These are phyloP conservation scores for Pleurotus giganteus DNA, from an alignment of 768 basidiomycete species.

Conservation along the genomic window DNA sequence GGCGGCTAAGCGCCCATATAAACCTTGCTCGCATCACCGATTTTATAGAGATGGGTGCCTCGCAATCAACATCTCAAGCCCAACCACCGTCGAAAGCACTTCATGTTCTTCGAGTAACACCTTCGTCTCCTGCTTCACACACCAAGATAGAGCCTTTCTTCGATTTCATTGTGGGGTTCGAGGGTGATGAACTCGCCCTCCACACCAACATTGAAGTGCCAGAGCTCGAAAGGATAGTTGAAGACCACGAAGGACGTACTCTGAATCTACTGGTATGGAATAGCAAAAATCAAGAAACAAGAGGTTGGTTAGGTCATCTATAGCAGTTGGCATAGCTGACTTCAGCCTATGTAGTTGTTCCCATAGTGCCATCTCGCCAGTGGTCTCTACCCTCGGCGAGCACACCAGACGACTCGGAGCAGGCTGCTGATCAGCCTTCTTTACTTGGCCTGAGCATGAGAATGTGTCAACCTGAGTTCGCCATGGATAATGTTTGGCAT, in stretches of 20 bases:
- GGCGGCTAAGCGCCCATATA: not conserved
- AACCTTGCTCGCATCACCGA: not conserved
- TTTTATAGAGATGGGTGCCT: slow-evolving; percentile 57
- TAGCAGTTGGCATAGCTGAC: slow-evolving; percentile 1
- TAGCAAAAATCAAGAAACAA: slow-evolving; percentile 68
- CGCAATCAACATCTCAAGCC: slow-evolving; percentile 56
- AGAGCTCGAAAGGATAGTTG: slow-evolving; percentile 78
- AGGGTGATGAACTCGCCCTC: slow-evolving; percentile 58
- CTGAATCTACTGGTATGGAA: slow-evolving; percentile 82
- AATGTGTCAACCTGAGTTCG: slow-evolving; percentile 85
- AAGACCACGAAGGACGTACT: slow-evolving; percentile 69
- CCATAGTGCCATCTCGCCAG: slow-evolving; percentile 77
- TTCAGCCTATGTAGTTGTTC: slow-evolving; percentile 56
- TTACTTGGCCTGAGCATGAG: slow-evolving; percentile 93
- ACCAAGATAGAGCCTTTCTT: slow-evolving; percentile 91
- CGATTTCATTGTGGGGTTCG: slow-evolving; percentile 93
- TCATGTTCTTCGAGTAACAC: slow-evolving; percentile 88
- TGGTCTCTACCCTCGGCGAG: slow-evolving; percentile 66
- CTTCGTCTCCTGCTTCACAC: slow-evolving; percentile 83
- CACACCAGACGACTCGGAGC: slow-evolving; percentile 35
- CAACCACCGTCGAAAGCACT: slow-evolving; percentile 63
- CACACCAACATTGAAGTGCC: slow-evolving; percentile 61
- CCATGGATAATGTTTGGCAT: slow-evolving; percentile 96
- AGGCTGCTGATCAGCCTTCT: slow-evolving; percentile 65
- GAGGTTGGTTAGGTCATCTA: slow-evolving; percentile 46